Conservation (phyloP, 2,329 filamentous ascomycete species). For the Aspergillus jensenii region DNA sequence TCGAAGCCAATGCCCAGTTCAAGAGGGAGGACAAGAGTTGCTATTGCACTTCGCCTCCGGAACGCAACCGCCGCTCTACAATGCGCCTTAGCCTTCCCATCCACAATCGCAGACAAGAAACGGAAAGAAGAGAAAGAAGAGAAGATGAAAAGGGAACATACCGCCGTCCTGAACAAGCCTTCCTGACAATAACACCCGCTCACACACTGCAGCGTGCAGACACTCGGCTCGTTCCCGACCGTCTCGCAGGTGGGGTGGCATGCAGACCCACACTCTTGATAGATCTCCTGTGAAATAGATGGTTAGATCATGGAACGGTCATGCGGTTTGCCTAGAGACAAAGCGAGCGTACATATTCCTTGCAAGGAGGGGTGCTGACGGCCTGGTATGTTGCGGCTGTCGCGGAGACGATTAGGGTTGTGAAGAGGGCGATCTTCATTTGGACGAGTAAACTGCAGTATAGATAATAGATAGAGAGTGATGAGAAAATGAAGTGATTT, state of each 20-base stretch:
- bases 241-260: constrained; percentile 10
- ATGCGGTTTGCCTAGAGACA: not conserved
- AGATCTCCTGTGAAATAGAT: not conserved
- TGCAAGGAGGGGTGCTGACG: constrained; percentile 1
- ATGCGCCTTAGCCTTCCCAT: not conserved
- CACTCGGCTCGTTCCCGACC: not conserved
- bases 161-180: not conserved
- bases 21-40: not conserved
- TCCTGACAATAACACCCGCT: constrained; percentile 4
- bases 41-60: not conserved
- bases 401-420: not conserved
- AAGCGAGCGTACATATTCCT: not conserved
- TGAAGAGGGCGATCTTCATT: not conserved
- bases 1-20: not conserved
- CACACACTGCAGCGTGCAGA: constrained; percentile 6
- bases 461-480: too few relatives aligned
- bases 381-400: not conserved
- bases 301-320: not conserved
- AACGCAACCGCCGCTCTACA: not conserved
- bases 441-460: too few relatives aligned
- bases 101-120: not conserved
- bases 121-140: not conserved
- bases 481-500: too few relatives aligned
- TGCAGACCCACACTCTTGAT: constrained; percentile 1
- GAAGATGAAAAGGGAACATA: not conserved